Evolutionary conservation across 164 flowering plant species (phyloP), one percentile per base, ranked within the genome.

Genomic region (Vitis labrusca): DNA sequence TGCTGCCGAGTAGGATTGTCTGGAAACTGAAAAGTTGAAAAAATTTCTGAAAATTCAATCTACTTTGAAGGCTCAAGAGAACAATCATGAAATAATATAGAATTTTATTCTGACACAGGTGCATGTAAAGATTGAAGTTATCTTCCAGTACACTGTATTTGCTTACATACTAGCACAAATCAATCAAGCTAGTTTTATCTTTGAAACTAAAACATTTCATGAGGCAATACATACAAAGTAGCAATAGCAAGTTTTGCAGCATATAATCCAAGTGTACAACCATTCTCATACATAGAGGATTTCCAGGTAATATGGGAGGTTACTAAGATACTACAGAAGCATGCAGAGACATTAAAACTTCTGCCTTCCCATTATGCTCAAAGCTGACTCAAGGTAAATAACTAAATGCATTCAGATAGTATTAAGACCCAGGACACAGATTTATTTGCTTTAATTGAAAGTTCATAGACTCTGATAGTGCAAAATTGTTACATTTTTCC

Each of bases 1-100:
- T 94, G 98, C 63, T 94, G 98, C 77, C 87, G 85, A 50, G 97
- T 91, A 66, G 98, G 98, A 29, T 78, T 78, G 57, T 94, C 97
- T 66, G 98, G 98, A 82, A 80, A 92, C 98, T 91, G 89, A 66
- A 78, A 75, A 56, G 1, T 71, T 56, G 13, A 77, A 50, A 63
- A 47, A 59, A 23, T 27, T 50, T 19, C 1, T 10, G 23, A 55
- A 17, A 63, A 60, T 23, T 15, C 17, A 65, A 16, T 58, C 32
- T 29, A 67, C 53, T 58, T 64, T 61, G 10, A 30, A 16, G 16
- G 53, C 47, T 17, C 37, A 37, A 55, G 50, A 51, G 60, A 17
- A 50, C 50, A 59, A 47, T 58, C 44, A 6, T 68, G n/a, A 50
- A 2, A 69, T 52, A 72, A 17, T 49, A 30, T 65, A 11, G 14